Percentiles rank a stretch among this genome's conserved stretches.
These are phyloP conservation scores for Trichosporon coremiiforme DNA, from an alignment of 1,284 basidiomycete genomes.

Conservation along the genomic window DNA sequence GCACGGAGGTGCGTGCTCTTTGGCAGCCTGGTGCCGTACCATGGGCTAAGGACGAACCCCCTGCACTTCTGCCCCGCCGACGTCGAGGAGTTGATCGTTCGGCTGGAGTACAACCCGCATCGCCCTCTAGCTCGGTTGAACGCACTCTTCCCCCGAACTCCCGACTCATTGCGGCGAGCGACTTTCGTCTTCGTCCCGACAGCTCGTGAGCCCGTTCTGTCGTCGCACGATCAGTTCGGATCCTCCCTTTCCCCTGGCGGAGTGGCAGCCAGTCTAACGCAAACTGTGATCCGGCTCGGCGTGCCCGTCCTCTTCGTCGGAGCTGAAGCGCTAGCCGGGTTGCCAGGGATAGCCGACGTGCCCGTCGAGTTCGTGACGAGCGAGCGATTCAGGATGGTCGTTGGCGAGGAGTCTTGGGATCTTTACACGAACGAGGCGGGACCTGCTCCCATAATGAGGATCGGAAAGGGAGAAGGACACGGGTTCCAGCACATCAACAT, in stretches of 20 bases:
- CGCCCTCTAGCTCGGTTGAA: not conserved
- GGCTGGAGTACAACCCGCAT: not conserved
- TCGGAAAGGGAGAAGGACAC: not conserved
- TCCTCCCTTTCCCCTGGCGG: not conserved
- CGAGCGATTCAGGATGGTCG: not conserved
- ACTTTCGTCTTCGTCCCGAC: not conserved
- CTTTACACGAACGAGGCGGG: not conserved
- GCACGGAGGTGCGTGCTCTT: not conserved
- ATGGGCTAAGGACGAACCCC: not conserved
- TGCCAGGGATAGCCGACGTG: not conserved
- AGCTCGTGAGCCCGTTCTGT: not conserved
- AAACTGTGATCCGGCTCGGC: constrained; percentile 1
- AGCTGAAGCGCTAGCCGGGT: not conserved
- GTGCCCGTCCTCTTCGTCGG: not conserved
- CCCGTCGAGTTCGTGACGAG: constrained; percentile 3
- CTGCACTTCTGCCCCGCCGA: constrained; percentile 4
- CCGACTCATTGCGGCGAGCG: not conserved
- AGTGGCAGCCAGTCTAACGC: not conserved
- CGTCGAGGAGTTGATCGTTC: constrained; percentile 8
- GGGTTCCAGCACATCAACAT: constrained; percentile 11
- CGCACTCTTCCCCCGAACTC: not conserved
- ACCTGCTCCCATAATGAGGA: not conserved
- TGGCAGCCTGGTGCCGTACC: not conserved
- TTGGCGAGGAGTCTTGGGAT: not conserved
- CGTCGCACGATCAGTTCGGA: not conserved